A percentile compares a stretch with the other conserved stretches of the same genome.
Conservation (phyloP, 805 yeast species). For the Torulaspora quercuum region DNA sequence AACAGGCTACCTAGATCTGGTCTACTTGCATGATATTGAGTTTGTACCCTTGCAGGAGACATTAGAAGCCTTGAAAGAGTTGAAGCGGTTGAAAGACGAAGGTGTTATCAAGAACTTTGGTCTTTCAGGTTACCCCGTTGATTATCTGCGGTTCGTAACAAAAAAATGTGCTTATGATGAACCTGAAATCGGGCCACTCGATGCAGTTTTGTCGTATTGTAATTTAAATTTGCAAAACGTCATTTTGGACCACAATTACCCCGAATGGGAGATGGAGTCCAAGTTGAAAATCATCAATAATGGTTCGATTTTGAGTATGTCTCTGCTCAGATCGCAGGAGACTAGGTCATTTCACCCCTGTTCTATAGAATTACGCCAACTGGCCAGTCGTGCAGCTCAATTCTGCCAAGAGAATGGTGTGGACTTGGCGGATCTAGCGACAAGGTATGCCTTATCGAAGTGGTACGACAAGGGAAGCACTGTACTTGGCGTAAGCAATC, state of each 20-base stretch:
- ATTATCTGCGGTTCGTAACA: conserved; percentile 56
- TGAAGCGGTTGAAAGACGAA: conserved; percentile 55
- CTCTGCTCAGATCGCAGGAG: conserved; percentile 62
- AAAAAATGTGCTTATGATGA: conserved; percentile 32
- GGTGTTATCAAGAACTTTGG: conserved; percentile 70
- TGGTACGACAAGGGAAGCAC: conserved; percentile 60
- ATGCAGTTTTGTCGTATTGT: conserved; percentile 72
- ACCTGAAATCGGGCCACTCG: conserved; percentile 58
- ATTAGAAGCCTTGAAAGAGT: conserved; percentile 58
- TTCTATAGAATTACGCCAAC: conserved; percentile 48
- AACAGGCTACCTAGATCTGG: conserved; percentile 71
- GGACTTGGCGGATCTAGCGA: conserved; percentile 79
- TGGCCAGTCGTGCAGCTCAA: conserved; percentile 44
- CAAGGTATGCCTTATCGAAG: conserved; percentile 63
- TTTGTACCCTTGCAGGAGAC: conserved; percentile 58
- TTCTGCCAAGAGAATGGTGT: conserved; percentile 43
- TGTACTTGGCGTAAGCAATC: conserved; percentile 71
- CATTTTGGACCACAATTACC: conserved; percentile 44
- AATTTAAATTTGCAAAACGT: conserved; percentile 81
- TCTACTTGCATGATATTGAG: conserved; percentile 87
- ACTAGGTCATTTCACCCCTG: conserved; percentile 85
- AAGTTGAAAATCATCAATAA: conserved; percentile 60
- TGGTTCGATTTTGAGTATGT: conserved; percentile 88
- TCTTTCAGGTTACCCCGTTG: conserved; percentile 82
- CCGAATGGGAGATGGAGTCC: conserved; percentile 49